A percentile compares a stretch with the other conserved stretches of the same genome.
Evolutionary conservation across 2,329 filamentous ascomycete genomes (phyloP).

Genomic region (Cladorrhinum sp.): DNA sequence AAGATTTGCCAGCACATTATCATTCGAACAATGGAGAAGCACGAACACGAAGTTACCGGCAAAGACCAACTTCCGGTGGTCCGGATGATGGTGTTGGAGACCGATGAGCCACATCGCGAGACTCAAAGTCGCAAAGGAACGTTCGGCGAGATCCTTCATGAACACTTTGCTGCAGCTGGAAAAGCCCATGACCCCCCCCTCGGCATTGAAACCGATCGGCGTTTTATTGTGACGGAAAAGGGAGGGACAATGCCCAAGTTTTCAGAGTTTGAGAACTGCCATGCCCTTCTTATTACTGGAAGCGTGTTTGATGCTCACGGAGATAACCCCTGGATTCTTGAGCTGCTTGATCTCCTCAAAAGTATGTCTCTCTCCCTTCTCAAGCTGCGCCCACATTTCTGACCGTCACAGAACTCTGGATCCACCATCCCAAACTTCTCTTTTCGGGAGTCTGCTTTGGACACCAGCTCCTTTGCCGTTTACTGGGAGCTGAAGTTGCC

Average conservation of each 20-base stretch:
- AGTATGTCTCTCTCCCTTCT: slow-evolving; percentile 28
- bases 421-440: slow-evolving; percentile 45
- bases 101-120: slow-evolving; percentile 52
- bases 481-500: slow-evolving; percentile 63
- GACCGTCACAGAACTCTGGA: slow-evolving; percentile 44
- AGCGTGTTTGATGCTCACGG: slow-evolving; percentile 68
- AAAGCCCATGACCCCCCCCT: slow-evolving; percentile 51
- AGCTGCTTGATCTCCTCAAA: slow-evolving; percentile 57
- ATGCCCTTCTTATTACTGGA: slow-evolving; percentile 73
- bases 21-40: neutral
- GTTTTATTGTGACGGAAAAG: slow-evolving; percentile 51
- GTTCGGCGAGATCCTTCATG: slow-evolving; percentile 53
- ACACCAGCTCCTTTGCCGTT: slow-evolving; percentile 72
- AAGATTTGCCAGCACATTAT: no score
- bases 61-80: slow-evolving; percentile 22
- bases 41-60: neutral
- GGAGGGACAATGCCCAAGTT: slow-evolving; percentile 45
- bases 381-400: neutral
- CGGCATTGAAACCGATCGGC: slow-evolving; percentile 51
- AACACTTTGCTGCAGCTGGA: slow-evolving; percentile 50
- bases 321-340: slow-evolving; percentile 68
- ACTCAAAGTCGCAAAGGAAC: slow-evolving; percentile 47
- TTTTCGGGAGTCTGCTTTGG: slow-evolving; percentile 77
- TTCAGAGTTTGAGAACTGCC: slow-evolving; percentile 57
- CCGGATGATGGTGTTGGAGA: slow-evolving; percentile 54